Evolutionary conservation across 2,329 filamentous ascomycete genomes (phyloP).

Genomic region (Rhynchosporium secalis): DNA sequence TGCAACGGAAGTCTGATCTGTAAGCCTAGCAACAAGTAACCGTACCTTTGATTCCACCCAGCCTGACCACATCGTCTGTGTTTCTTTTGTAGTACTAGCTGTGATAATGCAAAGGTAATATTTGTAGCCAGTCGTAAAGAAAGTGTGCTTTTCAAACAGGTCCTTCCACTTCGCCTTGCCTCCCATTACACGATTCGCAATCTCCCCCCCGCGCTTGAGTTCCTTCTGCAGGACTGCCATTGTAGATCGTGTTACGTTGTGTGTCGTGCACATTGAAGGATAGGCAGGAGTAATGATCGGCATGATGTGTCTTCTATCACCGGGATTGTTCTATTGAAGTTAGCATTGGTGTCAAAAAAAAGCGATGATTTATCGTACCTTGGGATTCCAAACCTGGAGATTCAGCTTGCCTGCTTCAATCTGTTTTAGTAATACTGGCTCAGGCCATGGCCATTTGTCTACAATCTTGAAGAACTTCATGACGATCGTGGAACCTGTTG

Average conservation of each 20-base stretch:
- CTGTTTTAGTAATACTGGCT: constrained; percentile 85
- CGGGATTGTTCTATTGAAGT: constrained; percentile 60
- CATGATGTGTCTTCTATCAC: constrained; percentile 88
- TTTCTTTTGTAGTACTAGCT: constrained; percentile 78
- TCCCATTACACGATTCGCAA: constrained; percentile 76
- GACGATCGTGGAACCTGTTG: constrained; percentile 83
- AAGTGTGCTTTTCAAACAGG: constrained; percentile 84
- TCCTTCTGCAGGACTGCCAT: constrained; percentile 82
- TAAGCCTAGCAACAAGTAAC: constrained; percentile 78
- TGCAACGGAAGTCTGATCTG: constrained; percentile 75
- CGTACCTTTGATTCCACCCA: constrained; percentile 92
- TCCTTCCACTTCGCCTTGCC: constrained; percentile 82
- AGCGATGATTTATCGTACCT: constrained; percentile 50
- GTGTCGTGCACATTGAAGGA: constrained; percentile 95
- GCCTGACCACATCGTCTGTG: constrained; percentile 84
- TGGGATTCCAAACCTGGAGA: constrained; percentile 92
- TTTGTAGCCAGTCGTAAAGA: constrained; percentile 91
- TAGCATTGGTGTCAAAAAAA: constrained; percentile 40
- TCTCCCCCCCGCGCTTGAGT: constrained; percentile 72
- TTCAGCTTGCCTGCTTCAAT: constrained; percentile 81
- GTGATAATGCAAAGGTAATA: constrained; percentile 91
- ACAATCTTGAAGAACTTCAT: constrained; percentile 94
- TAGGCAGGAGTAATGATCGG: constrained; percentile 97
- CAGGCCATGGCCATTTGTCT: constrained; percentile 88
- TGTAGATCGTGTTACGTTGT: constrained; percentile 87